These are phyloP conservation scores for Euryodendron excelsum DNA, from an alignment of 148 eudicot species.

Conservation along the genomic window DNA sequence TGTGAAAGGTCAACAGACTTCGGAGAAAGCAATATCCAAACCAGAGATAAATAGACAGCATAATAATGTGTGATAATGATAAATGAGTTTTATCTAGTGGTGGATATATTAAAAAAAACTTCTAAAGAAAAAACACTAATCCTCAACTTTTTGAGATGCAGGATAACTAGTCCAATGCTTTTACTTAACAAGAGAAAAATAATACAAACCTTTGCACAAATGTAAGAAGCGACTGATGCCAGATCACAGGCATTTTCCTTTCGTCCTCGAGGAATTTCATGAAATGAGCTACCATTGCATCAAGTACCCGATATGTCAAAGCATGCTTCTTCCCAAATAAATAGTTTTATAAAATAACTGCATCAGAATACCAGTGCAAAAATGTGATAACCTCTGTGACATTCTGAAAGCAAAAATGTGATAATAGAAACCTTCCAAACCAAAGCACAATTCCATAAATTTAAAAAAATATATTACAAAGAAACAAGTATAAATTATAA, in stretches of 20 bases:
- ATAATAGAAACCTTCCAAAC: neutral
- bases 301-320: slow-evolving; percentile 87
- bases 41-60: neutral
- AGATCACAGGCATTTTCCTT: slow-evolving; percentile 90
- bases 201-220: slow-evolving; percentile 76
- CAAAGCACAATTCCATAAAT: neutral
- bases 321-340: slow-evolving; percentile 91
- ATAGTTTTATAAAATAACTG: slow-evolving; percentile 85
- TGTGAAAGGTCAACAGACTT: neutral
- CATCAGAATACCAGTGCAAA: slow-evolving; percentile 23
- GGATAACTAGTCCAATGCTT: no score
- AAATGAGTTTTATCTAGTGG: neutral
- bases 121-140: neutral
- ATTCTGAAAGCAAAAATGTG: no score
- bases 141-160: no score
- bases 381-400: neutral
- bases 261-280: slow-evolving; percentile 70
- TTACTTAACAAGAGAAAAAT: neutral
- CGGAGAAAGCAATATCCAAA: neutral
- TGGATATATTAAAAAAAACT: neutral
- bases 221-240: slow-evolving; percentile 97
- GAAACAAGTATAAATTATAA: neutral
- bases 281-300: slow-evolving; percentile 88
- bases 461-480: neutral
- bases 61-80: neutral